A percentile compares a stretch with the other conserved stretches of the same genome.
phyloP scores from a whole-genome alignment of 2,329 filamentous ascomycete genomes.

The Leptographium radiaticola region DNA sequence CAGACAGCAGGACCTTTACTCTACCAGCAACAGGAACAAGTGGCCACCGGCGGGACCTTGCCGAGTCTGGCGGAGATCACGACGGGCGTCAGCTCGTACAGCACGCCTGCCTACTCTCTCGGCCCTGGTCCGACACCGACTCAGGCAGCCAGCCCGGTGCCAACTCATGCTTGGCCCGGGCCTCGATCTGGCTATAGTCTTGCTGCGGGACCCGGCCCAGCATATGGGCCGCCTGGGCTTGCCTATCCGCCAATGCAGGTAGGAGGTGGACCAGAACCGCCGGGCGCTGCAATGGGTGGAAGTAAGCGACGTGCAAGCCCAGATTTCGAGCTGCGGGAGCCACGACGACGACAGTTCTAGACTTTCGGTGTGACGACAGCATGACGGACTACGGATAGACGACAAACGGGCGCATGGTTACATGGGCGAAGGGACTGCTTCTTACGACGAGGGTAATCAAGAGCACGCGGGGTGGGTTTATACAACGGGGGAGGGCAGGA shows the following conservation, averaged over 20 bases:
- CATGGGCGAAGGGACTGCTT: not conserved
- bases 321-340: constrained; percentile 30
- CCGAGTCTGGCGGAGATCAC: constrained; percentile 51
- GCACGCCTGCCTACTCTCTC: constrained; percentile 39
- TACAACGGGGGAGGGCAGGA: not conserved
- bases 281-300: not conserved
- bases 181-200: not conserved
- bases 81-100: constrained; percentile 49
- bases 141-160: constrained; percentile 27
- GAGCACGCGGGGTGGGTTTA: not conserved
- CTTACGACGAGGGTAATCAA: not conserved
- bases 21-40: constrained; percentile 1
- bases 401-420: not conserved
- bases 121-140: constrained; percentile 25
- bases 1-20: constrained; percentile 20
- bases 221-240: not conserved
- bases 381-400: not conserved
- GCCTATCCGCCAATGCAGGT: not conserved
- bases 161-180: not conserved
- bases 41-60: constrained; percentile 28
- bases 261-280: constrained; percentile 1
- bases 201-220: not conserved
- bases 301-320: constrained; percentile 42
- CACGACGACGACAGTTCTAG: constrained; percentile 26
- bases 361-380: not conserved